Conservation (phyloP, 1,284 basidiomycete genomes). For the Grifola frondosa region DNA sequence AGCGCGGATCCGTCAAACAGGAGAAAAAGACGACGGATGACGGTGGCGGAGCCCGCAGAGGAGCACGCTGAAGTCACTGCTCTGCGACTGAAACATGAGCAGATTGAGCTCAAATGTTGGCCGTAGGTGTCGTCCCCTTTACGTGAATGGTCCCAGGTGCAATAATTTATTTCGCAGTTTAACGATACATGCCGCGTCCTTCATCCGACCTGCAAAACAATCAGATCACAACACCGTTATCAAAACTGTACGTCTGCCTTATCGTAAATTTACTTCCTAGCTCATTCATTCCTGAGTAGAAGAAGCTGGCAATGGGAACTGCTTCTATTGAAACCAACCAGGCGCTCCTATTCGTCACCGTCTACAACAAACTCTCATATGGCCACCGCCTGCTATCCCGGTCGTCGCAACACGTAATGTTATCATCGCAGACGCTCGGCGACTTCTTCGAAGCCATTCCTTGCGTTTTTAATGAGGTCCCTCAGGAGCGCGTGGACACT, state of each 20-base stretch:
- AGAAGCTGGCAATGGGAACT: conserved; percentile 27
- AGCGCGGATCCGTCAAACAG: conserved; percentile 41
- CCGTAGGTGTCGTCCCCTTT: conserved; percentile 42
- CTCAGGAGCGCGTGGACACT: conserved; percentile 37
- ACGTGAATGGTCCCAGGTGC: not conserved
- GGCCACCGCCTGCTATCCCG: conserved; percentile 58
- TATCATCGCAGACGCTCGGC: conserved; percentile 71
- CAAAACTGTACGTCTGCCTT: conserved; percentile 38
- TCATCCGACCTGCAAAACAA: conserved; percentile 62
- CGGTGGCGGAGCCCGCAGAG: conserved; percentile 25
- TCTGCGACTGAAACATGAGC: conserved; percentile 50
- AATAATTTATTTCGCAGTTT: conserved; percentile 39
- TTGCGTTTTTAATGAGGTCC: conserved; percentile 60
- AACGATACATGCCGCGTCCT: conserved; percentile 50
- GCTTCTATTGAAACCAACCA: conserved; percentile 29
- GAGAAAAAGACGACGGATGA: conserved; percentile 45
- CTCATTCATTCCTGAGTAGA: conserved; percentile 27
- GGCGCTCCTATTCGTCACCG: conserved; percentile 55
- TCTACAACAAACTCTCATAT: conserved; percentile 62
- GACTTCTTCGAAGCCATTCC: conserved; percentile 63
- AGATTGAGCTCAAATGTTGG: conserved; percentile 55
- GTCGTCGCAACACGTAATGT: conserved; percentile 62
- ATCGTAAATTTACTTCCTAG: not conserved
- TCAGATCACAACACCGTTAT: conserved; percentile 63
- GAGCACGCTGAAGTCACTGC: conserved; percentile 43